Base-by-base conservation (phyloP, 108 stramenopile species). In the Fistulifera pelliculosa region DNA sequence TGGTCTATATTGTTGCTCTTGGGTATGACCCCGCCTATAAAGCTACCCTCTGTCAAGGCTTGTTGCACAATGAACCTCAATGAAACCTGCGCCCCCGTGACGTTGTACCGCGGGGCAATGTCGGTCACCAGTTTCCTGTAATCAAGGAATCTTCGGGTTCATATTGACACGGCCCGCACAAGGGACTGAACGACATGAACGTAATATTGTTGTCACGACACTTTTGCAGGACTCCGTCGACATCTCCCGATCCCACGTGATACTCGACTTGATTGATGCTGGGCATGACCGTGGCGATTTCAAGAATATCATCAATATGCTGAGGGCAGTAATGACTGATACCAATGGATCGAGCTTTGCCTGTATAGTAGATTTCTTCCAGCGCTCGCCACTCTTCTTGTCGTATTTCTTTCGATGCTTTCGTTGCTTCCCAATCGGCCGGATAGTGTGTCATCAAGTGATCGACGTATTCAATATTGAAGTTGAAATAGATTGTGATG, bases 381-480 rank as follows among this genome's bases (percentile, higher is more conserved):
- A 80, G 49, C 0, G 73, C 74, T 23, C 57, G 18, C 78, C 78
- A 80, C 49, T 72, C 71, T 40, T 69, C 68, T 56, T 75, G 78
- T 6, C 78, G 54, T 24, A 39, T 42, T 27, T 70, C 27, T 23
- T 52, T 27, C 0, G 66, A 60, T 11, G 69, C 60, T n/a, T 21
- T 22, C 3, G 38, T 14, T 54, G 25, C 51, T 1, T 71, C 27
- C 74, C 74, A 80, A 54, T 80, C 74, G 31, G 74, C 22, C 15
- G 78, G 78, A 66, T 69, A 80, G 39, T 80, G 78, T 0, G 65
- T 57, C 78, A 80, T 80, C 17, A 80, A 50, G 61, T 79, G 77
- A 50, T 79, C 77, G 21, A 79, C 77, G 50, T 79, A 74, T 14
- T 74, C 77, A 45, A 79, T 38, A 21, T 58, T 43, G 31, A 13